Conservation (phyloP, 2,329 filamentous ascomycete species). For the Monilinia aucupariae region DNA sequence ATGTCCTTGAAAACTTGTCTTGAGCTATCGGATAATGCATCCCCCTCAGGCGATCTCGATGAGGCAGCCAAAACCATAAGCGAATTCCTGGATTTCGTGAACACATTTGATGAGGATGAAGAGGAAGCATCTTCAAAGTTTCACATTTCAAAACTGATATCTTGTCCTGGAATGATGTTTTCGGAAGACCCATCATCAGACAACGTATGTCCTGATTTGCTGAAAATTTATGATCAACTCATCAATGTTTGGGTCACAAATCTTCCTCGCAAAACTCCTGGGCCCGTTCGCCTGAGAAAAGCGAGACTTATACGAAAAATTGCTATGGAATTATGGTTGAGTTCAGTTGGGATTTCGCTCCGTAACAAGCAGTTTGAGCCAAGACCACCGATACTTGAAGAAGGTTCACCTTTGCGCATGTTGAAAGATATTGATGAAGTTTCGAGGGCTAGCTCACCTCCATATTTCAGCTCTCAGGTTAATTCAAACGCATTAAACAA, state of each 20-base stretch:
- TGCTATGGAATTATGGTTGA: constrained; percentile 32
- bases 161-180: constrained; percentile 19
- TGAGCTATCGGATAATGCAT: constrained; percentile 24
- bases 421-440: constrained; percentile 16
- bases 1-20: constrained; percentile 18
- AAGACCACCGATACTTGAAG: constrained; percentile 2
- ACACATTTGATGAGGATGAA: constrained; percentile 16
- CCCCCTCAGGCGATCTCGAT: constrained; percentile 29
- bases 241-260: constrained; percentile 32
- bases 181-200: neutral
- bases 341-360: constrained; percentile 31
- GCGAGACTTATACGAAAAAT: constrained; percentile 31
- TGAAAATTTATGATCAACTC: constrained; percentile 32
- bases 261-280: constrained; percentile 28
- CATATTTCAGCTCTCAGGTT: constrained; percentile 25
- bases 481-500: constrained; percentile 14
- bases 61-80: constrained; percentile 22
- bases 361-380: constrained; percentile 18
- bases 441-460: constrained; percentile 23
- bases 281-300: constrained; percentile 28
- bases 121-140: constrained; percentile 20
- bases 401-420: neutral
- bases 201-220: constrained; percentile 19
- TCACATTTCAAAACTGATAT: constrained; percentile 23
- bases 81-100: constrained; percentile 25